phyloP scores from a whole-genome alignment of 768 basidiomycete genomes.

The Pleurotus tuber-regium region DNA sequence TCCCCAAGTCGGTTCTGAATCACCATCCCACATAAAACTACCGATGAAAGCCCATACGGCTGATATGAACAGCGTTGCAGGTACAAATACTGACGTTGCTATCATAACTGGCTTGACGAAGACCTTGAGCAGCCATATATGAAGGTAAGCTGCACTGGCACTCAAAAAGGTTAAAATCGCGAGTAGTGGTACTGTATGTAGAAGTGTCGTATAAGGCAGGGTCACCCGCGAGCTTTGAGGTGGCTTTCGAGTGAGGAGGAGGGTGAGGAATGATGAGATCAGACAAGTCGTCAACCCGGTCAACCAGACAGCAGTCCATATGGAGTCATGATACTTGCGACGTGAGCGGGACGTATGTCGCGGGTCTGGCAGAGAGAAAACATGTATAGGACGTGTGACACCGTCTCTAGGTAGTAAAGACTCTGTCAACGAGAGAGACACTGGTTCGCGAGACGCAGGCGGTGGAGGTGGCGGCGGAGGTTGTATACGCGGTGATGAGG shows the following conservation, averaged over 20 bases:
- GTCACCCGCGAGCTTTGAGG: conserved; percentile 27
- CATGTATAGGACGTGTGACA: conserved; percentile 56
- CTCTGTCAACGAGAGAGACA: conserved; percentile 72
- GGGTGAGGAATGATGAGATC: conserved; percentile 60
- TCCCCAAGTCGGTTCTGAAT: conserved; percentile 69
- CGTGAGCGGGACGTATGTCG: conserved; percentile 60
- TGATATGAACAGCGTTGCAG: conserved; percentile 69
- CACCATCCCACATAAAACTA: conserved; percentile 62
- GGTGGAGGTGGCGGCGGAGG: conserved; percentile 44
- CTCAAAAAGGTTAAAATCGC: conserved; percentile 70
- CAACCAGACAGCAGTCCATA: conserved; percentile 71
- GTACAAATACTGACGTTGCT: conserved; percentile 72
- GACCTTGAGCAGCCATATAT: conserved; percentile 72
- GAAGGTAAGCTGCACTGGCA: conserved; percentile 68
- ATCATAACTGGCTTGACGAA: conserved; percentile 86
- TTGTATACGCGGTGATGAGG: conserved; percentile 25
- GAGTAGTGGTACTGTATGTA: conserved; percentile 77
- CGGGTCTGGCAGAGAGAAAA: conserved; percentile 78
- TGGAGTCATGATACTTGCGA: conserved; percentile 71
- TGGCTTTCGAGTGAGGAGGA: conserved; percentile 56
- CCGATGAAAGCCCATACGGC: conserved; percentile 81
- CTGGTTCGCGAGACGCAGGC: conserved; percentile 31
- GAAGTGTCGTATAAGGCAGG: conserved; percentile 65
- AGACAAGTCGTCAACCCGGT: conserved; percentile 56
- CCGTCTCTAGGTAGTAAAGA: conserved; percentile 79